Conservation (phyloP, 768 basidiomycete species). For the Mrakia frigida region DNA sequence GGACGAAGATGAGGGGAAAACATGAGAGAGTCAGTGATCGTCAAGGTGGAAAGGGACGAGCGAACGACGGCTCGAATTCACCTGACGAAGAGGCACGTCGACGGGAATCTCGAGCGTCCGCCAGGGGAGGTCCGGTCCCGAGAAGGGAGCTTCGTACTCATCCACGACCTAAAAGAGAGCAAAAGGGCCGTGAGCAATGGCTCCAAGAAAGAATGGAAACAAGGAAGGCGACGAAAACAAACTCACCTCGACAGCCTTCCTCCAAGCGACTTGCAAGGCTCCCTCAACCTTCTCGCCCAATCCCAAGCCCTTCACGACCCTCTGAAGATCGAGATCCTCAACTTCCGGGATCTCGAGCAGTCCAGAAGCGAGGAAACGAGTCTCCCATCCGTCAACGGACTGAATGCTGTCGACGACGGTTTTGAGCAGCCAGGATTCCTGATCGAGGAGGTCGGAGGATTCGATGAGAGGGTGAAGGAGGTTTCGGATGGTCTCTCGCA, state of each 20-base stretch:
- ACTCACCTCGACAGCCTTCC: conserved; percentile 28
- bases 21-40: not conserved
- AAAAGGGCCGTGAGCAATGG: not conserved
- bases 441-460: not conserved
- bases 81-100: conserved; percentile 29
- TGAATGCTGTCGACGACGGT: conserved; percentile 8
- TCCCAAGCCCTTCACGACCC: not conserved
- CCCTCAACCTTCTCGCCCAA: not conserved
- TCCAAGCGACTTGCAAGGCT: conserved; percentile 16
- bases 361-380: conserved; percentile 6
- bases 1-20: not conserved
- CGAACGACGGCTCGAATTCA: not conserved
- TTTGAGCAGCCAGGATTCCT: conserved; percentile 1
- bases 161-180: conserved; percentile 11
- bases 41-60: not conserved
- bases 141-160: not conserved
- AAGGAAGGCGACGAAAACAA: too few relatives aligned
- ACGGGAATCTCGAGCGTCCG: conserved; percentile 28
- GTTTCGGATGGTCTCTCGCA: not conserved
- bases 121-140: conserved; percentile 21
- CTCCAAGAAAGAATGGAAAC: not conserved
- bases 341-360: conserved; percentile 25
- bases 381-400: conserved; percentile 12
- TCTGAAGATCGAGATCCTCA: conserved; percentile 9
- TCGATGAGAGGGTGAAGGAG: not conserved